Conservation (phyloP, 23 red algal species). For the Cyanidiococcus yangmingshanensis region DNA sequence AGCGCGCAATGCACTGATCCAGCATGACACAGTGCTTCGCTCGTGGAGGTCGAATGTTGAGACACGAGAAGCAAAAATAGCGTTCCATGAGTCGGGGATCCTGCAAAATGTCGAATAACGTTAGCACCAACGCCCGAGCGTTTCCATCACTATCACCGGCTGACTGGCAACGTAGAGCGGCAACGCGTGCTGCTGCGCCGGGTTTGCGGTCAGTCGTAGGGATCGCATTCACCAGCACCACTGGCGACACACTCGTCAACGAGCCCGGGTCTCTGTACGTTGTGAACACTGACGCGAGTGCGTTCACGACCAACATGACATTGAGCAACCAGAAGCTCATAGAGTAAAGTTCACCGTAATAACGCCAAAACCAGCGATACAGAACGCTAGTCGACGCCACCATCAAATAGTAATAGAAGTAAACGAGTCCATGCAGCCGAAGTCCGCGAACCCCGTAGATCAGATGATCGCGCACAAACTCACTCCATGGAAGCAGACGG, state of each 20-base stretch:
- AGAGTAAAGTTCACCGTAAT: not conserved
- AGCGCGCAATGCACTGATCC: conserved; percentile 61
- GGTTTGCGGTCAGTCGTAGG: not conserved
- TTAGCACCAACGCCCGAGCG: not conserved
- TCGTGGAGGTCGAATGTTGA: conserved; percentile 62
- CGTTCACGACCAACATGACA: conserved; percentile 7
- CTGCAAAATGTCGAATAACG: not conserved
- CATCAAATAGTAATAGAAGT: conserved; percentile 16
- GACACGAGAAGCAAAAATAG: conserved; percentile 35
- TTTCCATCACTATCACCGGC: not conserved
- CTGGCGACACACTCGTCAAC: not conserved
- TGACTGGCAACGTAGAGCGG: not conserved
- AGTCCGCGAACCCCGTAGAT: not conserved
- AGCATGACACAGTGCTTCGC: conserved; percentile 72
- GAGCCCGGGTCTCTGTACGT: conserved; percentile 10
- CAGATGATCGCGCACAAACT: not conserved
- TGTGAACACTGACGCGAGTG: not conserved
- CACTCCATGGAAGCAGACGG: not conserved
- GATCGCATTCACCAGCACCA: not conserved
- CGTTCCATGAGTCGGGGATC: not conserved
- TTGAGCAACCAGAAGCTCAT: not conserved
- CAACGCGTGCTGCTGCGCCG: not conserved
- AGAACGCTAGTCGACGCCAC: not conserved
- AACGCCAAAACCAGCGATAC: not conserved
- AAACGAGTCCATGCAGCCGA: conserved; percentile 8